Conservation (phyloP, 371 early-diverging fungal genomes). For the Dichotomocladium elegans region DNA sequence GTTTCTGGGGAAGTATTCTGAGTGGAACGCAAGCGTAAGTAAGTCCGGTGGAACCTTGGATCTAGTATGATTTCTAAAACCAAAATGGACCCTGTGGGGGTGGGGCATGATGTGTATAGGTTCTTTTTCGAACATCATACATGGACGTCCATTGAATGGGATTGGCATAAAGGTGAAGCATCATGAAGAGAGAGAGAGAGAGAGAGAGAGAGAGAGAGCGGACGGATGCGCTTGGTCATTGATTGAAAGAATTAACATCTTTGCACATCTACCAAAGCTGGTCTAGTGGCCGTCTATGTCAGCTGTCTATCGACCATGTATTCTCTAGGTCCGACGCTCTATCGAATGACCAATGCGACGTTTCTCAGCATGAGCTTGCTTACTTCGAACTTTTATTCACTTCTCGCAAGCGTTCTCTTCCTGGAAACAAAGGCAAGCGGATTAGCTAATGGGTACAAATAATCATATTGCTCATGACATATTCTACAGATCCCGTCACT, state of each 20-base stretch:
- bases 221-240: not conserved
- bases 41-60: not conserved
- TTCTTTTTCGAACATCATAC: slow-evolving; percentile 27
- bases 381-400: slow-evolving; percentile 42
- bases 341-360: slow-evolving; percentile 34
- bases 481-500: slow-evolving; percentile 39
- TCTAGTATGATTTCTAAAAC: no score
- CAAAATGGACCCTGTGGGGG: no score
- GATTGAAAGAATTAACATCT: not conserved
- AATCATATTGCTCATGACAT: not conserved
- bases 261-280: not conserved
- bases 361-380: slow-evolving; percentile 42
- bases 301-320: slow-evolving; percentile 37
- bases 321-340: slow-evolving; percentile 35
- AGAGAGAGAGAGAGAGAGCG: no score
- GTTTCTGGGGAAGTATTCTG: slow-evolving; percentile 27
- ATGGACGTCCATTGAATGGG: slow-evolving; percentile 19
- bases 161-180: slow-evolving; percentile 17
- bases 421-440: slow-evolving; percentile 28
- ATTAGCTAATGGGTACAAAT: not conserved
- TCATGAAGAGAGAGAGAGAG: no score
- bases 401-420: slow-evolving; percentile 32
- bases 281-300: slow-evolving; percentile 23
- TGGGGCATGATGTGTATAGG: slow-evolving; percentile 5
- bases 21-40: slow-evolving; percentile 39